These are phyloP conservation scores for Nyctanthes arbortristis DNA, from an alignment of 257 asterid species.

Conservation along the genomic window DNA sequence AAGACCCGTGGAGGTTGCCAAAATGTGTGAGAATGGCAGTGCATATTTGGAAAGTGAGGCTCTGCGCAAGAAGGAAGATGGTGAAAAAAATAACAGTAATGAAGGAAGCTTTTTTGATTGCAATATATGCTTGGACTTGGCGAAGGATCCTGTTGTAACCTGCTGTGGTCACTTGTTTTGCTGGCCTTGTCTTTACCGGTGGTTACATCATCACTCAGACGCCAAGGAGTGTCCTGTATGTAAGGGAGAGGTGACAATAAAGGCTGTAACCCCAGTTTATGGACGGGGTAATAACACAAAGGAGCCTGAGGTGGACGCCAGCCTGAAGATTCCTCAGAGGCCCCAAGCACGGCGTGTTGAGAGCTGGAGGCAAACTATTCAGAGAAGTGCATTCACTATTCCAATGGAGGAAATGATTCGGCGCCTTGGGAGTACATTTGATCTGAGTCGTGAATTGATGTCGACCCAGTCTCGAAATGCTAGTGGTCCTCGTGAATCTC, in stretches of 20 bases:
- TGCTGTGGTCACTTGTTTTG: conserved; percentile 98
- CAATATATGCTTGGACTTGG: conserved; percentile 89
- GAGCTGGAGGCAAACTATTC: conserved; percentile 84
- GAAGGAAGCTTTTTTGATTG: conserved; percentile 88
- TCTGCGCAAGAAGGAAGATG: conserved; percentile 58
- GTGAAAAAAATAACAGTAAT: conserved; percentile 53
- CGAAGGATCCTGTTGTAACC: conserved; percentile 94
- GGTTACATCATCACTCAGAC: conserved; percentile 90
- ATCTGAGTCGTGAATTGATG: conserved; percentile 47
- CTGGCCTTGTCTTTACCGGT: conserved; percentile 94
- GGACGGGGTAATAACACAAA: conserved; percentile 62
- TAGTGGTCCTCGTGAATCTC: conserved; percentile 50
- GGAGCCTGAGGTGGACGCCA: conserved; percentile 50
- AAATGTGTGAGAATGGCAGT: conserved; percentile 54
- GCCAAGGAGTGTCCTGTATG: conserved; percentile 97
- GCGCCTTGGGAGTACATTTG: conserved; percentile 67
- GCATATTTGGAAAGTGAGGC: conserved; percentile 46
- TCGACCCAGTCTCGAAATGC: conserved; percentile 45
- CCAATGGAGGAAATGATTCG: conserved; percentile 93
- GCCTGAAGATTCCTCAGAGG: conserved; percentile 58
- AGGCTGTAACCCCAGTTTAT: conserved; percentile 82
- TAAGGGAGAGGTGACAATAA: conserved; percentile 91
- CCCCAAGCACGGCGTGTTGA: conserved; percentile 73
- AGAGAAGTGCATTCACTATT: conserved; percentile 60
- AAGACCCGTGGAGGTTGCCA: conserved; percentile 41